Base-by-base conservation (phyloP, 306 rosid genomes). In the Herpetospermum pedunculosum region DNA sequence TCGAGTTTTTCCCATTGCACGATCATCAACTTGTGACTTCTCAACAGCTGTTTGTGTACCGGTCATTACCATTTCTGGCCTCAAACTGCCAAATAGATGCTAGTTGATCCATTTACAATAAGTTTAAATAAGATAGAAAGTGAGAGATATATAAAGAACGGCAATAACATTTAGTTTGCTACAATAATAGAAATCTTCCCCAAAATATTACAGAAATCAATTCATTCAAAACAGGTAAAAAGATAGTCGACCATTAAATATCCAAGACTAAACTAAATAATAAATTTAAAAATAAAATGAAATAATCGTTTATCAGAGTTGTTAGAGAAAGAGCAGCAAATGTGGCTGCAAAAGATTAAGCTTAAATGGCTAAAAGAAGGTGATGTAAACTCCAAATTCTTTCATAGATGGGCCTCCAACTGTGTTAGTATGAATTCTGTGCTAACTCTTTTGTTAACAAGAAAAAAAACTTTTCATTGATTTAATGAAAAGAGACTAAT, bases 11-110 rank as follows among this genome's bases (percentile, higher is more conserved):
- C 89, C 88, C 3, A 67, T 34, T 52, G 82, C 37, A 72, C 44
- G 84, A 32, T 92, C 98, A 72, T 92, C 96, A 72, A 72, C 87
- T 70, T 64, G 70, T 50, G 84, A 75, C 79, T 80, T 89, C 77
- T 89, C 94, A 47, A 64, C 75, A 65, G 78, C 35, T 59, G 77
- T 77, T 82, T 82, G 82, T 46, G 67, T 38, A 41, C 68, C 80
- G 59, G 19, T 70, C 63, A 46, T 74, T 30, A 72, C 88, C 74
- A 32, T 73, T 52, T 81, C 80, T 7, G 84, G 73, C 63, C 76
- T 67, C 76, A 84, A 85, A 82, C 77, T 65, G 73, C 84, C 82
- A 3, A 72, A 84, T 60, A 84, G 86, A 76, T 81, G 71, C 80
- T 90, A 44, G 44, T 49, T 23, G 57, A 57, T 75, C 77, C 77